phyloP scores from a whole-genome alignment of 139 green algal species.

The Haematococcus lacustris region DNA sequence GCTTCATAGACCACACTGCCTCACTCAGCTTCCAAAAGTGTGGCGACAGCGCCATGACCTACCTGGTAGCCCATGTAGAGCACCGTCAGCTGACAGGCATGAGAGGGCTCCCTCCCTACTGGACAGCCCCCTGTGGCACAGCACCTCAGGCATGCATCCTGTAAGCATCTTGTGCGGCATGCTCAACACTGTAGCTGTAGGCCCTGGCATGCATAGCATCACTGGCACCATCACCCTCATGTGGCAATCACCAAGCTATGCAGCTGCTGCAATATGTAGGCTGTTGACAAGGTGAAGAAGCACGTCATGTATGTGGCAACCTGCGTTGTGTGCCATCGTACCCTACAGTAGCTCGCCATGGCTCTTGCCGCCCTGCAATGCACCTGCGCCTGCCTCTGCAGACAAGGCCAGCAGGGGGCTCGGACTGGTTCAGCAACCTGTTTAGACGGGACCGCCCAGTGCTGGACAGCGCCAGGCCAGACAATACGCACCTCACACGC shows the following conservation, averaged over 20 bases:
- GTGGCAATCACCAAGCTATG: no score
- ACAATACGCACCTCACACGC: neutral
- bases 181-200: neutral
- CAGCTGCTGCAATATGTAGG: no score
- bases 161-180: neutral
- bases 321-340: neutral
- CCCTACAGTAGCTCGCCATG: neutral
- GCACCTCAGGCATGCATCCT: neutral
- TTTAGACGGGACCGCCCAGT: neutral
- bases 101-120: neutral
- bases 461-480: neutral
- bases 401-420: neutral
- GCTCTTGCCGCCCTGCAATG: neutral
- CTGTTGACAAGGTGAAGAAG: no score
- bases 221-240: neutral
- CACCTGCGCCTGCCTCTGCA: neutral
- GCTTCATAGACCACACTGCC: neutral
- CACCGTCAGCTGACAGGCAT: no score
- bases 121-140: neutral
- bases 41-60: neutral
- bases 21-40: neutral
- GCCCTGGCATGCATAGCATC: neutral
- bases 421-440: constrained; percentile 2
- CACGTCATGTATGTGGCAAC: no score
- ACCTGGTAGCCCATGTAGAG: neutral